Base-by-base conservation (phyloP, 345 rosid genomes). In the Pistacia atlantica region DNA sequence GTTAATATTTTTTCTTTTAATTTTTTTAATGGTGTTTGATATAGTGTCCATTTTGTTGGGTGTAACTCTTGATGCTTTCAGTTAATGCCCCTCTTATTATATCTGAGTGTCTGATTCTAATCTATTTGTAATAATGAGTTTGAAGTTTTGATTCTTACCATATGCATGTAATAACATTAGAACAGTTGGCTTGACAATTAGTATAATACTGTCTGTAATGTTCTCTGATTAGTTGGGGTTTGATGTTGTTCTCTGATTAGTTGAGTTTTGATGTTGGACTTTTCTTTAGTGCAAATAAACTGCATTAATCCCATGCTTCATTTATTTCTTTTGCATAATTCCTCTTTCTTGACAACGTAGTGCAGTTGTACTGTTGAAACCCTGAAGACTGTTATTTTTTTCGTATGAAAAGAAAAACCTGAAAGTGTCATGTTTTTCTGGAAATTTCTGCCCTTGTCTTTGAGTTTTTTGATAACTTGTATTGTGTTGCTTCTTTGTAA, bases 401-500 rank as follows among this genome's bases (percentile, higher is more conserved):
- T 6, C 42, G 6, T 38, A 38, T 38, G 33, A 31, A 4, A 38
- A 38, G 7, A 6, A 38, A 38, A 4, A 38, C 42, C 42, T 38
- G 42, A 38, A 6, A 55, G 22, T 73, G 33, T 45, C 42, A 20
- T 54, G 11, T 31, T 18, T 57, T 67, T 38, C 38, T 28, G 33
- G 9, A 22, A 22, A 11, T 65, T 60, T 79, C n/a, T 59, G 14
- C 61, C 38, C 17, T 48, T 48, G 14, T 64, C 64, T 22, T 51
- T 4, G 37, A 46, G 55, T 49, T 65, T 28, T 73, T 68, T 58
- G 65, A 66, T 63, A 18, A 76, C 52, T 71, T 54, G 38, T 63
- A 42, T 67, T 42, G 17, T 72, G 25, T 66, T 84, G 52, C 67
- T 35, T 35, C 67, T 67, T 76, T 54, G 18, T 75, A 62, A 81